phyloP scores from a whole-genome alignment of 805 yeast species.

The Sugiyamaella chiloensis region DNA sequence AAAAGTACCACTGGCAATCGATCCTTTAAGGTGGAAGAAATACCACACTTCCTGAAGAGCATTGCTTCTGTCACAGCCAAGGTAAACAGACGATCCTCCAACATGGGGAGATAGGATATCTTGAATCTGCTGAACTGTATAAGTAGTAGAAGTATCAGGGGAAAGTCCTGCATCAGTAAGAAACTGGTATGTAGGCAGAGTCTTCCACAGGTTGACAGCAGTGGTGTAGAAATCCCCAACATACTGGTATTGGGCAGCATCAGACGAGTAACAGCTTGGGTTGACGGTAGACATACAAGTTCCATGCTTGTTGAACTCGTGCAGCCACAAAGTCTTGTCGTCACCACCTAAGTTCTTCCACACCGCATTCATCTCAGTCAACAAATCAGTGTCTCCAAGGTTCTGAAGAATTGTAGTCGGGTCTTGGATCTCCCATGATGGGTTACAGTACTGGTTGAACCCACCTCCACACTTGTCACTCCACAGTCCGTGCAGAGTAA shows the following conservation, averaged over 20 bases:
- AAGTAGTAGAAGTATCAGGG: slow-evolving; percentile 59
- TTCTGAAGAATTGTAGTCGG: slow-evolving; percentile 45
- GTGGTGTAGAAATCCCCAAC: slow-evolving; percentile 71
- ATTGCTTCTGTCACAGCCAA: slow-evolving; percentile 53
- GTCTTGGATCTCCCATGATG: slow-evolving; percentile 50
- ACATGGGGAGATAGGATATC: slow-evolving; percentile 35
- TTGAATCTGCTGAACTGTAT: slow-evolving; percentile 45
- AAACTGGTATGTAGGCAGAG: slow-evolving; percentile 65
- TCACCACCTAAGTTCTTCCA: slow-evolving; percentile 77
- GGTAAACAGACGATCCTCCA: slow-evolving; percentile 52
- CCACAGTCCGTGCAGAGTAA: slow-evolving; percentile 87
- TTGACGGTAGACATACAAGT: slow-evolving; percentile 82
- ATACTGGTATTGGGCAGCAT: slow-evolving; percentile 32
- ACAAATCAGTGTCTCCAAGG: slow-evolving; percentile 45
- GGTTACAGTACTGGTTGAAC: slow-evolving; percentile 75
- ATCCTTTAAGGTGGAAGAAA: slow-evolving; percentile 71
- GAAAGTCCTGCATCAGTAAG: slow-evolving; percentile 64
- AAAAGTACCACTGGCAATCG: slow-evolving; percentile 63
- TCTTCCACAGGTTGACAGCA: slow-evolving; percentile 54
- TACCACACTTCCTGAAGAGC: slow-evolving; percentile 74
- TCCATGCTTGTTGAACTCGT: slow-evolving; percentile 92
- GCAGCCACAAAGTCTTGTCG: slow-evolving; percentile 76
- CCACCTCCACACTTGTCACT: slow-evolving; percentile 84
- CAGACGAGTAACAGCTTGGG: slow-evolving; percentile 58
- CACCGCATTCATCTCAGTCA: slow-evolving; percentile 50